Evolutionary conservation across 345 rosid genomes (phyloP).

Genomic region (Kernera saxatilis): DNA sequence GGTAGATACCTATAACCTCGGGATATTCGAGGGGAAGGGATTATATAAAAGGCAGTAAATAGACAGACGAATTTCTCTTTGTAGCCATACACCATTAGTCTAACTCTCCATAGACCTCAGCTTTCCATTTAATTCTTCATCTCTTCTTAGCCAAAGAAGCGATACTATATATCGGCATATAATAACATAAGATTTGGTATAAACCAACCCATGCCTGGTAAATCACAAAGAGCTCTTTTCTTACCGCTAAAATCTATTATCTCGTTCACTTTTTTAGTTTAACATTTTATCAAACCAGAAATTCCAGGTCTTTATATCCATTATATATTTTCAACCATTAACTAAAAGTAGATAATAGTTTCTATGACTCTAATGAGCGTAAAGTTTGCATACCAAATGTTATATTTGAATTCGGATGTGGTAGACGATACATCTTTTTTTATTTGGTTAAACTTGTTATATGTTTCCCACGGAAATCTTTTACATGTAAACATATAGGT

Average conservation of each 20-base stretch:
- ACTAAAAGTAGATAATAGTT: not conserved
- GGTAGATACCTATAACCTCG: not conserved
- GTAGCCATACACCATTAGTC: slow-evolving; percentile 26
- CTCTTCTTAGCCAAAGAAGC: not conserved
- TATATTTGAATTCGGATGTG: not conserved
- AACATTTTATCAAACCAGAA: not conserved
- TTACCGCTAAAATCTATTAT: not conserved
- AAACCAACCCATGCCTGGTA: no score
- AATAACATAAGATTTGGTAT: no score
- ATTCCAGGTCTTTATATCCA: not conserved
- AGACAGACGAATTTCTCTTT: slow-evolving; percentile 7
- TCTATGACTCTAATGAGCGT: not conserved
- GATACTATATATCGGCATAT: no score
- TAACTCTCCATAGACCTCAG: slow-evolving; percentile 10
- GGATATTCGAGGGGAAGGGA: not conserved
- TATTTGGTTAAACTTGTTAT: not conserved
- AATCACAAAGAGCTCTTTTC: not conserved
- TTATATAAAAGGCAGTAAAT: slow-evolving; percentile 3
- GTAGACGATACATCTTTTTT: not conserved
- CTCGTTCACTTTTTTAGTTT: not conserved
- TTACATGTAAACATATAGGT: slow-evolving; percentile 33
- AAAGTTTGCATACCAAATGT: not conserved
- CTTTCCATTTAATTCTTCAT: slow-evolving; percentile 25
- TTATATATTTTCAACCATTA: not conserved
- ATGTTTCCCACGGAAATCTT: not conserved